Evolutionary conservation across 768 basidiomycete species (phyloP).

Genomic region (Tylopilus plumbeoviolaceoides): DNA sequence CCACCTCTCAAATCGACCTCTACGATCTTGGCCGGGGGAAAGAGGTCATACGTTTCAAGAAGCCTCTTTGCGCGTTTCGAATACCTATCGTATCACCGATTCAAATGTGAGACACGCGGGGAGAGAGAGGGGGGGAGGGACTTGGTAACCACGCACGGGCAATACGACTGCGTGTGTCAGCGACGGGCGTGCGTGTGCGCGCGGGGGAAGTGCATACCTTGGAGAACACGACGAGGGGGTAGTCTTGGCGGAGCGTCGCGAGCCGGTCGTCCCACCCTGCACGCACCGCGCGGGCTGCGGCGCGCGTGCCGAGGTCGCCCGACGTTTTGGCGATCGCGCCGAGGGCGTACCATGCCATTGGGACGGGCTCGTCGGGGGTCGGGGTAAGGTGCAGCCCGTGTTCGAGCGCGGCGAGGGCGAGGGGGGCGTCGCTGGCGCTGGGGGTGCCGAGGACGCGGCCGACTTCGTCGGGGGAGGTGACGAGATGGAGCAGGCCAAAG

Average conservation of each 20-base stretch:
- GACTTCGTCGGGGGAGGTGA: conserved; percentile 38
- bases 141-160: conserved; percentile 47
- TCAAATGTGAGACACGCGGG: not conserved
- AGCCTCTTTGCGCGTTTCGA: conserved; percentile 41
- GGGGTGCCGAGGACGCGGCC: conserved; percentile 8
- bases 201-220: conserved; percentile 43
- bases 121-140: too few species aligned
- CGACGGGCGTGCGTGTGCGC: not conserved
- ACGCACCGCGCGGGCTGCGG: conserved; percentile 33
- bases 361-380: conserved; percentile 41
- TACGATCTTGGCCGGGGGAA: too few species aligned
- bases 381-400: too few species aligned
- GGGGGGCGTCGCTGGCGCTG: conserved; percentile 18
- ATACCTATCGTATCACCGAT: conserved; percentile 11
- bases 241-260: conserved; percentile 39
- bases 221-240: conserved; percentile 77
- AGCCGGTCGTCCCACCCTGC: conserved; percentile 32
- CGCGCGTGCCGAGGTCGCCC: conserved; percentile 15
- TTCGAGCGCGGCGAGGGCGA: conserved; percentile 34
- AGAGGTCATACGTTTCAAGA: conserved; percentile 54
- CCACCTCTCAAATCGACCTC: conserved; percentile 73
- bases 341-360: conserved; percentile 53
- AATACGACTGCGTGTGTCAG: conserved; percentile 47
- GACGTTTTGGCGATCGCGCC: conserved; percentile 22
- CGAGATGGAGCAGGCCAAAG: conserved; percentile 66